Conservation (phyloP, 345 rosid species). For the Rhodomyrtus tomentosa region DNA sequence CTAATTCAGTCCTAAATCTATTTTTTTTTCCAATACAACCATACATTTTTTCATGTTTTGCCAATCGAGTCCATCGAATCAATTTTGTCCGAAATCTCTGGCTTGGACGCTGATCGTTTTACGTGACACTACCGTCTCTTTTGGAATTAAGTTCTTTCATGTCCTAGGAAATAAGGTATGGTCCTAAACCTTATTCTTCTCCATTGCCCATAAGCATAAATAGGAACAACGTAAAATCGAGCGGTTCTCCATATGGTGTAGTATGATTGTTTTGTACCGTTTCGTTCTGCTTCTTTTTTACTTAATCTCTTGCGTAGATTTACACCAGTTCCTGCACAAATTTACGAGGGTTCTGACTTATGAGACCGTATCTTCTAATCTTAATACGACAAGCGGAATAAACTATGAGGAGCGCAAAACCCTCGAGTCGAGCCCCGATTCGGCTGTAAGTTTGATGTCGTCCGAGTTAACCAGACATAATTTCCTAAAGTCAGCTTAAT, state of each 20-base stretch:
- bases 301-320: not conserved
- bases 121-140: not conserved
- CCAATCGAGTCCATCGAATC: too few relatives aligned
- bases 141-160: not conserved
- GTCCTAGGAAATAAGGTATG: not conserved
- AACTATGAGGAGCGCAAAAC: not conserved
- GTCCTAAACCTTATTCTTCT: not conserved
- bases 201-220: not conserved
- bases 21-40: too few relatives aligned
- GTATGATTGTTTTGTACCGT: not conserved
- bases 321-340: not conserved
- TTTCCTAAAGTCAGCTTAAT: not conserved
- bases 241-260: not conserved
- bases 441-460: not conserved
- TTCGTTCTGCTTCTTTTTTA: not conserved
- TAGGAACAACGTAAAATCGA: not conserved
- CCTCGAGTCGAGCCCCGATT: not conserved
- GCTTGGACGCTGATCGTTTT: accelerated
- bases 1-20: too few relatives aligned
- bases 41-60: too few relatives aligned
- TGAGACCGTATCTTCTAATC: not conserved
- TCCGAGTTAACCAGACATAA: not conserved
- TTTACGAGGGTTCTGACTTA: not conserved
- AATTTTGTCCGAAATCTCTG: too few relatives aligned
- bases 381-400: not conserved